Base-by-base conservation (phyloP, 2,329 filamentous ascomycete genomes). In the Neurospora sp. region DNA sequence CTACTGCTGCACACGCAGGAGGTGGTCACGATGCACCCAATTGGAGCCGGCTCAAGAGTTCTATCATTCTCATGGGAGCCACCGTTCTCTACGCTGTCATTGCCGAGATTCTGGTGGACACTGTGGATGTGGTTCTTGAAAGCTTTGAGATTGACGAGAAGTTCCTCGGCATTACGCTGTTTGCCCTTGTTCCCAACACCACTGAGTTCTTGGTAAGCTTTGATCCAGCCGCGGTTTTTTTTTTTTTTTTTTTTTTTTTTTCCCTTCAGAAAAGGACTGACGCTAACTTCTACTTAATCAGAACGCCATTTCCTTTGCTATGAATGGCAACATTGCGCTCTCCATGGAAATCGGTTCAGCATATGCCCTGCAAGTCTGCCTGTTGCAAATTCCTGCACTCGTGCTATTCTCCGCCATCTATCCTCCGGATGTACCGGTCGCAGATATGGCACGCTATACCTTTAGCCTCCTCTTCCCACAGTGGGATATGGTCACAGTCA, bases 281-380 rank as follows among this genome's bases (percentile, higher is more conserved):
- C 28, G 66, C 19, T 40, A 19, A 66, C 68, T 66, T 72, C 71
- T 74, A 43, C 8, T 15, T 62, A 33, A 40, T 46, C 46, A 93
- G 89, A 99, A 99, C 80, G 96, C 95, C 78, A 99, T 99, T 71
- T 97, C 94, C 0, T 99, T 99, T 79, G 96, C 96, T 69, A 99
- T 99, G 95, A 98, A 99, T 77, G 96, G 96, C 71, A 99, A 99
- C 80, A 98, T 99, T 80, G 96, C 96, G 0, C 83, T 99, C 19
- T 97, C 93, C 43, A 99, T 99, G 96, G 96, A 99, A 78, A 99
- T 99, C 75, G 96, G 96, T 74, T 97, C 94, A 0, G 95, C 95
- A 2, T 99, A 99, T 78, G 96, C 96, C 1, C 84, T 99, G 62
- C 96, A 99, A 80, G 96, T 99, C 67, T 97, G 95, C 78, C 85